Evolutionary conservation across 1,284 basidiomycete species (phyloP).

Genomic region (Sparassis latifolia): DNA sequence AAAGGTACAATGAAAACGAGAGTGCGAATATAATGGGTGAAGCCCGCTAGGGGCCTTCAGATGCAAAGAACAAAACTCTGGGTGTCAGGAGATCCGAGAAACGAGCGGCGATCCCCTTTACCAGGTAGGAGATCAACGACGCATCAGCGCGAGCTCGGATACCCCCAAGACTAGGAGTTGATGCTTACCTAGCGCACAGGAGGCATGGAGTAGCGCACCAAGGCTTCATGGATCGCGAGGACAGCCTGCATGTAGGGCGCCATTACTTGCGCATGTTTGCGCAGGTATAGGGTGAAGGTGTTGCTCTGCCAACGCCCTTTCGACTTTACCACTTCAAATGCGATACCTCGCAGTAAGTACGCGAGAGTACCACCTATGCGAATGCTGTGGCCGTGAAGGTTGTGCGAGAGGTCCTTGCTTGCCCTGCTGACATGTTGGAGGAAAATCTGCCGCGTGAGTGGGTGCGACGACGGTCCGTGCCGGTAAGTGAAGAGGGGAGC

Average conservation of each 20-base stretch:
- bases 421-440: neutral
- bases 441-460: neutral
- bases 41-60: neutral
- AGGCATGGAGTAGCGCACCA: neutral
- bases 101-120: neutral
- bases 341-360: neutral
- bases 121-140: neutral
- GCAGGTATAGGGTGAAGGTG: neutral
- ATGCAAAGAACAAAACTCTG: neutral
- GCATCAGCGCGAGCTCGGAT: neutral
- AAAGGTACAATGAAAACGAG: neutral
- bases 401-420: neutral
- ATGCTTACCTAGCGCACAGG: neutral
- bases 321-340: neutral
- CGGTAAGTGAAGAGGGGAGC: slow-evolving; percentile 7
- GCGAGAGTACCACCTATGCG: neutral
- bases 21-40: neutral
- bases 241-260: neutral
- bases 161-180: neutral
- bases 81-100: neutral
- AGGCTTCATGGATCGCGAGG: neutral
- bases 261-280: neutral
- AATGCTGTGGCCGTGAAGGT: neutral
- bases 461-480: neutral
- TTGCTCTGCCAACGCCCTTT: neutral